Conservation (phyloP, 1,284 basidiomycete genomes). For the Entoloma clypeatum region DNA sequence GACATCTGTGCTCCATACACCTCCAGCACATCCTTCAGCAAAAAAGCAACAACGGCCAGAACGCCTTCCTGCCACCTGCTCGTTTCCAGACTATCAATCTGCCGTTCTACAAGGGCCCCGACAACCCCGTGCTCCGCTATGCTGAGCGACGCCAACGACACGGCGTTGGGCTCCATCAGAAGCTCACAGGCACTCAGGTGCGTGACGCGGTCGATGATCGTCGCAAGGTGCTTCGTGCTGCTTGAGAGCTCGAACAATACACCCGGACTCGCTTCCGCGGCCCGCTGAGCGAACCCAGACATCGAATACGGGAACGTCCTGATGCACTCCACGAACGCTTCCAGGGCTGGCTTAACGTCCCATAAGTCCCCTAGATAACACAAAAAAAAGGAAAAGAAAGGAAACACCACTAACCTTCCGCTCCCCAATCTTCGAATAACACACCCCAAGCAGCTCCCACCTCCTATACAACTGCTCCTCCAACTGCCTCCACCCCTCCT, state of each 20-base stretch:
- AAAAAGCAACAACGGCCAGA: conserved; percentile 30
- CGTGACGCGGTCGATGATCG: conserved; percentile 61
- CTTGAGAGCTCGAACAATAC: conserved; percentile 37
- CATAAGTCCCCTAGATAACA: conserved; percentile 6
- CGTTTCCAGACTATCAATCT: conserved; percentile 50
- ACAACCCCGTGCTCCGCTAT: conserved; percentile 29
- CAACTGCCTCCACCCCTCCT: conserved; percentile 55
- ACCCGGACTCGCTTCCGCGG: conserved; percentile 25
- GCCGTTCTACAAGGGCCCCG: conserved; percentile 59
- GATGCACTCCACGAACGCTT: conserved; percentile 53
- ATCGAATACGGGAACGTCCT: conserved; percentile 48
- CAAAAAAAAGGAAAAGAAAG: conserved; percentile 1
- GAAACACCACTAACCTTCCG: conserved; percentile 47
- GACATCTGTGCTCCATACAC: conserved; percentile 51
- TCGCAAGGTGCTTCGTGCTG: conserved; percentile 48
- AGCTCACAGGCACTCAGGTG: conserved; percentile 65
- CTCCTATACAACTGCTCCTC: conserved; percentile 62
- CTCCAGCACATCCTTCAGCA: conserved; percentile 48
- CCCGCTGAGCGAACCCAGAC: conserved; percentile 32
- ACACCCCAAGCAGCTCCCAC: conserved; percentile 78
- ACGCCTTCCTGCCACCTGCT: conserved; percentile 55
- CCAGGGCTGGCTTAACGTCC: conserved; percentile 50
- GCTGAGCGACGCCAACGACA: conserved; percentile 39
- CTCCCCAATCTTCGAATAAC: conserved; percentile 70
- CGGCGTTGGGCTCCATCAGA: conserved; percentile 41